Base-by-base conservation (phyloP, 2,329 filamentous ascomycete genomes). In the Claviceps citrina region DNA sequence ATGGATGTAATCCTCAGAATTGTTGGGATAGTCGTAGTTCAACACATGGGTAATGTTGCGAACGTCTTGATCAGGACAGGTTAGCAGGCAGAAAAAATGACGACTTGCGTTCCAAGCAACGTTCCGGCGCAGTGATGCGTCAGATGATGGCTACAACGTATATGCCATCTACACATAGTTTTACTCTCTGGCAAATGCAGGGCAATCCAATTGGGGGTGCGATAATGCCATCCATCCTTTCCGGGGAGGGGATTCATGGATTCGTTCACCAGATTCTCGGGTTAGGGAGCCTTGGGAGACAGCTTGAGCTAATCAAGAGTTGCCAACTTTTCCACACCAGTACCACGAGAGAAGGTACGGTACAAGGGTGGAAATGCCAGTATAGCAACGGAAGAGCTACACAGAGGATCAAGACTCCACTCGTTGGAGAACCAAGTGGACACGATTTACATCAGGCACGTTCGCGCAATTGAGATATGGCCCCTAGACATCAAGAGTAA, bases 1-100 rank as follows among this genome's bases (percentile, higher is more conserved):
- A 61, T 95, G 91, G 53, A 96, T 93, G 58, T 96, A 96, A 60
- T 96, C 89, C 70, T 98, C 91, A 56, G 91, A 78, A 67, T 96
- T 96, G 73, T 96, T 96, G 64, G 89, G 89, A 67, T 96, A 96
- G 65, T 96, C 91, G 84, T 96, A 95, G 79, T 96, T 96, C 70
- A 98, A 76, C 68, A 98, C 91, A 71, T 98, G 91, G 68, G 91
- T 96, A 71, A 98, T 98, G 76, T 98, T 93, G 70, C 87, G 89
- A 72, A 98, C 91, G 82, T 98, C 91, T 96, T 60, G 56, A 58
- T 55, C 54, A 56, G 31, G 61, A 73, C 64, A 76, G 73, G 83
- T 93, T 93, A 93, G 85, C 69, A 73, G 70, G 65, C 67, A 68
- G 70, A 58, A 63, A 63, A 60, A 55, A 50, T 54, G 56, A 53